Percentiles rank a stretch among this genome's conserved stretches.
These are phyloP conservation scores for Trypanosoma lewisi DNA, from an alignment of 208 protist species.

Conservation along the genomic window DNA sequence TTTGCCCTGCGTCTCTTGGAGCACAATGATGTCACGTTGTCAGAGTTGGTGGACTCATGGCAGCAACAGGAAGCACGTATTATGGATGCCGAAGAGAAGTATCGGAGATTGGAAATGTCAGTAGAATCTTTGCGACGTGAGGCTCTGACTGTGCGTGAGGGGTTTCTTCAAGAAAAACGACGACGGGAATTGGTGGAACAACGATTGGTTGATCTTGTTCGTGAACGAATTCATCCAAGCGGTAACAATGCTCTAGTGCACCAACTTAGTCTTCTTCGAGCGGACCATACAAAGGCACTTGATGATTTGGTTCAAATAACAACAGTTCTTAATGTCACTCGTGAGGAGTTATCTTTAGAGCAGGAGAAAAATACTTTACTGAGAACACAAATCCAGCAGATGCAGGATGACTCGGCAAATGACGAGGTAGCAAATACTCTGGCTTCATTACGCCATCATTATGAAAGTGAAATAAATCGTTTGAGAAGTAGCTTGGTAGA, in stretches of 20 bases:
- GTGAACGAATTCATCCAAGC: slow-evolving; percentile 52
- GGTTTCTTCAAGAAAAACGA: slow-evolving; percentile 70
- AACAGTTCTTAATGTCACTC: slow-evolving; percentile 52
- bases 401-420: slow-evolving; percentile 50
- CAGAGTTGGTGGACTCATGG: slow-evolving; percentile 79
- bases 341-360: slow-evolving; percentile 38
- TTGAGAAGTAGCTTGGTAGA: slow-evolving; percentile 34
- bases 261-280: slow-evolving; percentile 57
- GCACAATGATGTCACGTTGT: slow-evolving; percentile 75
- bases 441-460: slow-evolving; percentile 46
- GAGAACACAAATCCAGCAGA: slow-evolving; percentile 31
- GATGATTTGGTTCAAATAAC: slow-evolving; percentile 76
- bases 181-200: slow-evolving; percentile 73
- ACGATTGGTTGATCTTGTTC: slow-evolving; percentile 72
- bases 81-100: slow-evolving; percentile 33
- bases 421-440: slow-evolving; percentile 63
- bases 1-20: slow-evolving; percentile 69
- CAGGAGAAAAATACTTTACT: slow-evolving; percentile 23
- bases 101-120: slow-evolving; percentile 30
- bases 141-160: slow-evolving; percentile 57
- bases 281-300: slow-evolving; percentile 57
- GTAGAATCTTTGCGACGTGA: slow-evolving; percentile 53
- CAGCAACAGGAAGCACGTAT: slow-evolving; percentile 55
- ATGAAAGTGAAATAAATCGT: slow-evolving; percentile 37
- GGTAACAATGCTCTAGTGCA: slow-evolving; percentile 29